Percentiles rank a stretch among this genome's conserved stretches.
Evolutionary conservation across 352 stramenopile species (phyloP).

Genomic region (Plasmopara viticola): DNA sequence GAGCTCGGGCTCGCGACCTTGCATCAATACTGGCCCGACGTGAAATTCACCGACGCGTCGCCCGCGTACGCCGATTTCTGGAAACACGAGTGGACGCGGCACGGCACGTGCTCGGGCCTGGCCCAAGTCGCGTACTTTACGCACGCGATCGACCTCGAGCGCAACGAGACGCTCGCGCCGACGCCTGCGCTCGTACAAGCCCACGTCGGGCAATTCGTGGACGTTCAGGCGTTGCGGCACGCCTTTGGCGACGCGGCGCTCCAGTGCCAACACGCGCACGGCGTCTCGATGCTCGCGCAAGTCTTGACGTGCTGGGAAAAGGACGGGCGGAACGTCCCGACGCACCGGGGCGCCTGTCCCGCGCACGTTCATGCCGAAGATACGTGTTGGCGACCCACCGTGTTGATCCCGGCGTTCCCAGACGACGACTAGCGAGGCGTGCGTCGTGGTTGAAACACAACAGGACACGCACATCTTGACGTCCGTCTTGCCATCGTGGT

Average conservation of each 20-base stretch:
- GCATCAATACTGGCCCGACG: constrained; percentile 81
- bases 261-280: constrained; percentile 23
- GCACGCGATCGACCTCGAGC: constrained; percentile 69
- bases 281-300: constrained; percentile 40
- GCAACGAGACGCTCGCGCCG: constrained; percentile 52
- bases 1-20: constrained; percentile 67
- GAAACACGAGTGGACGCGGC: constrained; percentile 91
- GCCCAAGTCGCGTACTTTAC: constrained; percentile 82
- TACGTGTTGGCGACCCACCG: constrained; percentile 42
- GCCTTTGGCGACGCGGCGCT: constrained; percentile 37
- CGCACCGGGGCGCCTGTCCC: constrained; percentile 45
- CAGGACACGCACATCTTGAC: not conserved
- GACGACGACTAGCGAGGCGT: constrained; percentile 10
- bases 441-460: not conserved
- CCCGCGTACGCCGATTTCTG: constrained; percentile 82
- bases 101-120: constrained; percentile 90
- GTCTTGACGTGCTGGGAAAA: constrained; percentile 82
- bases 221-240: constrained; percentile 34
- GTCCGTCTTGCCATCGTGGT: too few relatives aligned
- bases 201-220: constrained; percentile 46
- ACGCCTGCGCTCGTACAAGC: constrained; percentile 61
- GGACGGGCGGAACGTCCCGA: constrained; percentile 45
- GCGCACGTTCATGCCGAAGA: constrained; percentile 63
- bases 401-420: constrained; percentile 57
- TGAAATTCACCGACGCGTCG: constrained; percentile 56